Percentiles rank a stretch among this genome's conserved stretches.
phyloP scores from a whole-genome alignment of 805 yeast species.

The Yamadazyma kitorensis region DNA sequence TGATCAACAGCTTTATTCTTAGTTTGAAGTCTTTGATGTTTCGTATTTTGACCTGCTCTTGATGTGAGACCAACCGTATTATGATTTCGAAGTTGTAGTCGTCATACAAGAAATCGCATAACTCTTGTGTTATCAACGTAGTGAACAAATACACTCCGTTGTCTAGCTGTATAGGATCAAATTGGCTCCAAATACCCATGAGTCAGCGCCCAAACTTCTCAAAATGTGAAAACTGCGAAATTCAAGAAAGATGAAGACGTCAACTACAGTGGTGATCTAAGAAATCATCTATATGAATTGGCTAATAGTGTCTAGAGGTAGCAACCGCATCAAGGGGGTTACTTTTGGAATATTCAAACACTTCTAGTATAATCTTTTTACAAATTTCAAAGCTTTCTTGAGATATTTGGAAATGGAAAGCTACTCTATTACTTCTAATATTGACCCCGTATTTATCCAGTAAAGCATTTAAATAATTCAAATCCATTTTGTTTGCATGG shows the following conservation, averaged over 20 bases:
- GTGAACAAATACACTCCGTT: slow-evolving; percentile 11
- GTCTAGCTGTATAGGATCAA: neutral
- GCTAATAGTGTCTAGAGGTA: too few relatives aligned
- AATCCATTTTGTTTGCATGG: slow-evolving; percentile 27
- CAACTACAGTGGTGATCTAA: too few relatives aligned
- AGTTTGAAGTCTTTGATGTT: slow-evolving; percentile 34
- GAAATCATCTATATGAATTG: too few relatives aligned
- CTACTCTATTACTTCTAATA: slow-evolving; percentile 53
- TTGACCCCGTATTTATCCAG: slow-evolving; percentile 63
- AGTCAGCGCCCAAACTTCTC: too few relatives aligned
- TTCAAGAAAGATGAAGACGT: too few relatives aligned
- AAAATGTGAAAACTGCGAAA: slow-evolving; percentile 2
- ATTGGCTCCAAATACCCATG: neutral
- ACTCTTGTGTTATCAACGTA: slow-evolving; percentile 11
- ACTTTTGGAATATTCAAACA: slow-evolving; percentile 49
- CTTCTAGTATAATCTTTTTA: slow-evolving; percentile 56
- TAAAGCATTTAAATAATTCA: slow-evolving; percentile 18
- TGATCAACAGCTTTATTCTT: slow-evolving; percentile 39
- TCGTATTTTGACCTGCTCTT: slow-evolving; percentile 40
- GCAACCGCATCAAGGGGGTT: slow-evolving; percentile 44
- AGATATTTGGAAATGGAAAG: slow-evolving; percentile 36
- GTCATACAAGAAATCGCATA: slow-evolving; percentile 18
- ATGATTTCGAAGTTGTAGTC: slow-evolving; percentile 48
- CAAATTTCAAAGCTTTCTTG: slow-evolving; percentile 26
- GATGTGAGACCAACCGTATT: slow-evolving; percentile 41